Conservation (phyloP, 2,329 filamentous ascomycete species). For the Aspergillus sp. region DNA sequence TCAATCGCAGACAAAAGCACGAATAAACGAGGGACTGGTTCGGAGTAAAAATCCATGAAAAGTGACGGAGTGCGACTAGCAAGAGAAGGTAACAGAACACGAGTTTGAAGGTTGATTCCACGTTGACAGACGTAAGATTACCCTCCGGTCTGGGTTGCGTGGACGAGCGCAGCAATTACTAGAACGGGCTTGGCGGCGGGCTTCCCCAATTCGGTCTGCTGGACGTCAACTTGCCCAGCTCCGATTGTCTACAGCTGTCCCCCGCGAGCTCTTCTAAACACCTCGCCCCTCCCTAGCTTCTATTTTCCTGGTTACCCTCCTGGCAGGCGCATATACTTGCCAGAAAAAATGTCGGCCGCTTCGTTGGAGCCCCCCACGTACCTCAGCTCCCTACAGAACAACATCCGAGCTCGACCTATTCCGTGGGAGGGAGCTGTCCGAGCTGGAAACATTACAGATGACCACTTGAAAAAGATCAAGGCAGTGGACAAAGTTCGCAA, state of each 20-base stretch:
- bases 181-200: slow-evolving; percentile 18
- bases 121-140: slow-evolving; percentile 12
- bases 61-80: background rate
- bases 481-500: slow-evolving; percentile 95
- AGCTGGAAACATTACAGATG: slow-evolving; percentile 88
- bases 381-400: slow-evolving; percentile 85
- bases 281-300: slow-evolving; percentile 6
- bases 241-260: background rate
- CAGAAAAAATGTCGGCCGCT: slow-evolving; percentile 55
- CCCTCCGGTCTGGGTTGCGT: slow-evolving; percentile 17
- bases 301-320: slow-evolving; percentile 8
- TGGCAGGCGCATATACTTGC: slow-evolving; percentile 10
- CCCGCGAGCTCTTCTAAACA: background rate
- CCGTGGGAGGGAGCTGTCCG: slow-evolving; percentile 96
- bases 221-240: slow-evolving; percentile 8
- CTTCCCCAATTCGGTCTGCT: slow-evolving; percentile 12
- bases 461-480: slow-evolving; percentile 92
- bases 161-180: slow-evolving; percentile 16
- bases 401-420: slow-evolving; percentile 92
- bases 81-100: background rate
- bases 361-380: slow-evolving; percentile 91
- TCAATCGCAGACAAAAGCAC: slow-evolving; percentile 9
- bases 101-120: slow-evolving; percentile 8
- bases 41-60: slow-evolving; percentile 9
- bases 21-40: slow-evolving; percentile 11